A percentile compares a stretch with the other conserved stretches of the same genome.
These are phyloP conservation scores for Russula dissimulans DNA, from an alignment of 768 basidiomycete genomes.

Conservation along the genomic window DNA sequence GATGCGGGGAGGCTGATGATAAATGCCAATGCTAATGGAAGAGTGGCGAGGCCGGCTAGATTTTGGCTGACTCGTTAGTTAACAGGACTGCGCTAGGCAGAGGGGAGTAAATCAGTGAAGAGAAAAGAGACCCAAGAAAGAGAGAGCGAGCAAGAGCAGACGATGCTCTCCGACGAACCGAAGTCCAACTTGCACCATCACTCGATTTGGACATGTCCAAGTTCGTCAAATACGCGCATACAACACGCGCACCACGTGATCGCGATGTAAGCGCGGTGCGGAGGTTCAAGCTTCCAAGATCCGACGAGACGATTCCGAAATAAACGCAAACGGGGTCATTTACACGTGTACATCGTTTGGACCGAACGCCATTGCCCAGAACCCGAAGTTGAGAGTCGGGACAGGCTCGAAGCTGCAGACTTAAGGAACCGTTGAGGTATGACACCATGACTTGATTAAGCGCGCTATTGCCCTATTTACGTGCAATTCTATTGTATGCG, in stretches of 20 bases:
- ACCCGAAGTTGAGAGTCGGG: too few species aligned
- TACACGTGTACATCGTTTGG: too few species aligned
- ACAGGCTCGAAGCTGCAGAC: too few species aligned
- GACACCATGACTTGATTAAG: too few species aligned
- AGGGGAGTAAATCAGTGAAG: not conserved
- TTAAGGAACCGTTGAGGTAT: too few species aligned
- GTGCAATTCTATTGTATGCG: too few species aligned
- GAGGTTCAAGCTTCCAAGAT: too few species aligned
- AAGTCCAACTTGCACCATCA: slow-evolving; percentile 5
- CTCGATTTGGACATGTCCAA: not conserved
- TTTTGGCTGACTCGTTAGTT: not conserved
- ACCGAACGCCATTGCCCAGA: too few species aligned
- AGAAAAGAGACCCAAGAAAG: not conserved
- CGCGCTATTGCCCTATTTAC: too few species aligned
- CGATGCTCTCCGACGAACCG: not conserved
- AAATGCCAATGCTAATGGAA: not conserved
- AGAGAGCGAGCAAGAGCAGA: not conserved
- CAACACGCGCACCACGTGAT: slow-evolving; percentile 14
- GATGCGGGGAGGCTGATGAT: not conserved
- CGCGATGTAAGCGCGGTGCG: too few species aligned
- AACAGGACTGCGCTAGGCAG: not conserved
- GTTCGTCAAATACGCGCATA: slow-evolving; percentile 13
- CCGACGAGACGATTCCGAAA: too few species aligned
- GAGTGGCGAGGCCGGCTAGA: not conserved
- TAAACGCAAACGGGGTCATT: too few species aligned